phyloP scores from a whole-genome alignment of 179 eudicot species.

The Beta macrorhiza region DNA sequence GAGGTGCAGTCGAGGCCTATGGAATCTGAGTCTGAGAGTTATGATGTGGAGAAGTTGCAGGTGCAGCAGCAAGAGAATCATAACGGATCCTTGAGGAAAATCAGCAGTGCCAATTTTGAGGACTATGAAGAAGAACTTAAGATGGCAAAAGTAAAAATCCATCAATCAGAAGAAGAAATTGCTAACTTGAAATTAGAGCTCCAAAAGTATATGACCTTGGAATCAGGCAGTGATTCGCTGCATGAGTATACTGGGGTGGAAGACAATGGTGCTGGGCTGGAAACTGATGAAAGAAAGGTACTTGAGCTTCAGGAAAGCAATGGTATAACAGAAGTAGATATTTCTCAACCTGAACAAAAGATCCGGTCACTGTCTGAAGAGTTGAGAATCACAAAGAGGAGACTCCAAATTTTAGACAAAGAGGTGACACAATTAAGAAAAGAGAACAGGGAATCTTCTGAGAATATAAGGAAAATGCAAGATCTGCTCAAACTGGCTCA shows the following conservation, averaged over 20 bases:
- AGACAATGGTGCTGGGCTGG: constrained; percentile 24
- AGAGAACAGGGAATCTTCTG: constrained; percentile 52
- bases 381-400: constrained; percentile 45
- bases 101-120: constrained; percentile 39
- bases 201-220: constrained; percentile 36
- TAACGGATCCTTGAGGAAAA: constrained; percentile 34
- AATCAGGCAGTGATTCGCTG: constrained; percentile 24
- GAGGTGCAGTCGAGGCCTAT: constrained; percentile 46
- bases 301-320: constrained; percentile 23
- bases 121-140: constrained; percentile 57
- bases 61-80: constrained; percentile 32
- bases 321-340: constrained; percentile 34
- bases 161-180: constrained; percentile 58
- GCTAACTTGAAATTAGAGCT: constrained; percentile 52
- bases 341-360: constrained; percentile 34
- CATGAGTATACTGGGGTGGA: constrained; percentile 31
- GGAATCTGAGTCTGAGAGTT: constrained; percentile 58
- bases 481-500: constrained; percentile 59
- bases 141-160: constrained; percentile 48
- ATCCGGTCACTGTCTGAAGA: constrained; percentile 42
- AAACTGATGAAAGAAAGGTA: background rate
- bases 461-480: constrained; percentile 42
- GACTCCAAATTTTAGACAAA: constrained; percentile 53
- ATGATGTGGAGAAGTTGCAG: constrained; percentile 44
- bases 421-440: constrained; percentile 49